A percentile compares a stretch with the other conserved stretches of the same genome.
Evolutionary conservation across 1,284 basidiomycete genomes (phyloP).

Genomic region (Microbotryum scabiosae): DNA sequence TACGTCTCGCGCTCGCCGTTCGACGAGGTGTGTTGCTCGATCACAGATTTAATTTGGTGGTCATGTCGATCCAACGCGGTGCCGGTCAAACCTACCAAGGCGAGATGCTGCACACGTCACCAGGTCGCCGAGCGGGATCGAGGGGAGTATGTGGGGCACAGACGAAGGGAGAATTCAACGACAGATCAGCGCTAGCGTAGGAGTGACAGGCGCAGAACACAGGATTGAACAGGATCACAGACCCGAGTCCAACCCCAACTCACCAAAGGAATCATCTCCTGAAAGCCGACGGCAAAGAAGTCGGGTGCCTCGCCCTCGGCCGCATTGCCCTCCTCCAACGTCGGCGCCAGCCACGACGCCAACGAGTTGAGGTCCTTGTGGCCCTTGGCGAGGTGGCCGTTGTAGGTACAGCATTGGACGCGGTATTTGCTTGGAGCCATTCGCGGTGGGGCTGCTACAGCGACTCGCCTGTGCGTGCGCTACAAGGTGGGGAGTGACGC

Average conservation of each 20-base stretch:
- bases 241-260: slow-evolving; percentile 41
- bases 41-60: slow-evolving; percentile 8
- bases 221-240: slow-evolving; percentile 8
- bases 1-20: slow-evolving; percentile 58
- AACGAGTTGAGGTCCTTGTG: slow-evolving; percentile 30
- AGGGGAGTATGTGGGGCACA: slow-evolving; percentile 28
- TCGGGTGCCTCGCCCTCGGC: slow-evolving; percentile 48
- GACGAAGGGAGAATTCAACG: slow-evolving; percentile 55
- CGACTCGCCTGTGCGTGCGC: too few relatives aligned
- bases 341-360: slow-evolving; percentile 37
- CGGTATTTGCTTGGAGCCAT: slow-evolving; percentile 14
- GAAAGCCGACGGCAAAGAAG: slow-evolving; percentile 79
- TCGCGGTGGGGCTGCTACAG: too few relatives aligned
- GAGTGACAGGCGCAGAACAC: slow-evolving; percentile 51
- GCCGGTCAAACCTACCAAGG: slow-evolving; percentile 37
- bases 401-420: slow-evolving; percentile 40
- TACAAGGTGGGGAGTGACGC: too few relatives aligned
- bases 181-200: slow-evolving; percentile 43
- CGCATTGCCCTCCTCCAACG: slow-evolving; percentile 10
- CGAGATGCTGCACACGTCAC: slow-evolving; percentile 37
- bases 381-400: slow-evolving; percentile 37
- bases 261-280: slow-evolving; percentile 75
- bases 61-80: slow-evolving; percentile 24
- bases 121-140: too few relatives aligned
- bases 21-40: slow-evolving; percentile 43